phyloP scores from a whole-genome alignment of 805 yeast genomes.

The Candida multigemmis region DNA sequence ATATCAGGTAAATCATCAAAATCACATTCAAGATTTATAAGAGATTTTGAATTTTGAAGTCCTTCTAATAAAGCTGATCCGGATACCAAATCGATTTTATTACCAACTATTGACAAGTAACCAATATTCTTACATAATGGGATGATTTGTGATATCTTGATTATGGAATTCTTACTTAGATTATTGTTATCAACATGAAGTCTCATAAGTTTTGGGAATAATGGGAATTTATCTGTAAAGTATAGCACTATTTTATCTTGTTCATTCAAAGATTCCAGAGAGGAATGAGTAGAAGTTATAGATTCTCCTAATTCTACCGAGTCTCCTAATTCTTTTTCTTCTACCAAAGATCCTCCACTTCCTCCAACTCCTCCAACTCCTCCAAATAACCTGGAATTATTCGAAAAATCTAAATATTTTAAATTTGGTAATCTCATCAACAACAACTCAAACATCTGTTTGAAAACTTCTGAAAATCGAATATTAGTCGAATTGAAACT shows the following conservation, averaged over 20 bases:
- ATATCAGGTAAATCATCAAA: constrained; percentile 49
- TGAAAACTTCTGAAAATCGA: constrained; percentile 36
- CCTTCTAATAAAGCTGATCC: constrained; percentile 62
- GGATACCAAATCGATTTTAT: constrained; percentile 48
- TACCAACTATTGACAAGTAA: constrained; percentile 64
- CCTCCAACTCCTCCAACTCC: constrained; percentile 7
- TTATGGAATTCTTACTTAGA: constrained; percentile 45
- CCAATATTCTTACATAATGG: constrained; percentile 59
- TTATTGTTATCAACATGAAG: constrained; percentile 67
- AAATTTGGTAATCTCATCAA: constrained; percentile 49
- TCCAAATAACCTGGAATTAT: constrained; percentile 61
- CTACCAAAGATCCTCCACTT: background rate
- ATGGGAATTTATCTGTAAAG: constrained; percentile 57
- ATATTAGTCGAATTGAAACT: constrained; percentile 62
- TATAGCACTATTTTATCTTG: constrained; percentile 32
- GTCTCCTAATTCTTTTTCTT: constrained; percentile 1
- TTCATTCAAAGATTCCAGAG: constrained; percentile 1
- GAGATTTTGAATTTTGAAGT: constrained; percentile 53
- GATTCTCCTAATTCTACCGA: background rate
- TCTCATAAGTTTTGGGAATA: constrained; percentile 53
- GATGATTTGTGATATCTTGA: constrained; percentile 55
- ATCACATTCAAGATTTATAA: constrained; percentile 64
- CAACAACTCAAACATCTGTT: constrained; percentile 40
- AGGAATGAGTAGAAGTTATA: too few relatives aligned
- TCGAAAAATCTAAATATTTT: constrained; percentile 68